A percentile compares a stretch with the other conserved stretches of the same genome.
phyloP scores from a whole-genome alignment of 345 rosid genomes.

The Eucalyptus virginea region DNA sequence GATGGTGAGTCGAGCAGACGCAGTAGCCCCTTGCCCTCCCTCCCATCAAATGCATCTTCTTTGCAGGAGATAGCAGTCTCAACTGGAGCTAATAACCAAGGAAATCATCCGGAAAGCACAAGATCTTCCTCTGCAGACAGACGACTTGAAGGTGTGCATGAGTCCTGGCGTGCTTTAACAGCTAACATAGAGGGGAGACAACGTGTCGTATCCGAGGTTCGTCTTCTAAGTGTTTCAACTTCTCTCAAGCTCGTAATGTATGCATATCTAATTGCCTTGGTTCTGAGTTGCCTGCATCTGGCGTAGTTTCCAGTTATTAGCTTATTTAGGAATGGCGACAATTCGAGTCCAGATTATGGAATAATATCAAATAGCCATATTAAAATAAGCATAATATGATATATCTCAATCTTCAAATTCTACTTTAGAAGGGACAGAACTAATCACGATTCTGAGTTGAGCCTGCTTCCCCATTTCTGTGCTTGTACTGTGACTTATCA shows the following conservation, averaged over 20 bases:
- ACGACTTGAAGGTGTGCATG: constrained; percentile 15
- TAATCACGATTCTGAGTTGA: not conserved
- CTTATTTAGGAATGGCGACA: not conserved
- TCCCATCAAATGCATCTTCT: constrained; percentile 45
- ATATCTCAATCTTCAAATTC: not conserved
- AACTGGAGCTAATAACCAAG: constrained; percentile 27
- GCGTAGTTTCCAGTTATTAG: not conserved
- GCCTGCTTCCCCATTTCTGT: not conserved
- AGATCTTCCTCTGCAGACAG: constrained; percentile 36
- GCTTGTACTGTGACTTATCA: not conserved
- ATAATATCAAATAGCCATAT: not conserved
- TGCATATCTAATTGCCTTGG: not conserved
- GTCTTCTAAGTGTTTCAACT: not conserved
- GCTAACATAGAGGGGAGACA: constrained; percentile 38
- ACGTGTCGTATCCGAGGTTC: constrained; percentile 66
- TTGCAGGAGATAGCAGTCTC: constrained; percentile 35
- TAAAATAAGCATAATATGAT: not conserved
- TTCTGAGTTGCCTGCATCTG: not conserved
- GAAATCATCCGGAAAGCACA: constrained; percentile 14
- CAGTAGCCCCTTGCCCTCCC: constrained; percentile 32
- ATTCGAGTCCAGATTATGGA: not conserved
- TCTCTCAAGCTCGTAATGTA: not conserved
- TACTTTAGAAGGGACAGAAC: not conserved
- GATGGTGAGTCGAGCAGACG: constrained; percentile 49
- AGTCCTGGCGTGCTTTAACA: not conserved